Conservation (phyloP, 805 yeast species). For the Kazachstania bromeliacearum region DNA sequence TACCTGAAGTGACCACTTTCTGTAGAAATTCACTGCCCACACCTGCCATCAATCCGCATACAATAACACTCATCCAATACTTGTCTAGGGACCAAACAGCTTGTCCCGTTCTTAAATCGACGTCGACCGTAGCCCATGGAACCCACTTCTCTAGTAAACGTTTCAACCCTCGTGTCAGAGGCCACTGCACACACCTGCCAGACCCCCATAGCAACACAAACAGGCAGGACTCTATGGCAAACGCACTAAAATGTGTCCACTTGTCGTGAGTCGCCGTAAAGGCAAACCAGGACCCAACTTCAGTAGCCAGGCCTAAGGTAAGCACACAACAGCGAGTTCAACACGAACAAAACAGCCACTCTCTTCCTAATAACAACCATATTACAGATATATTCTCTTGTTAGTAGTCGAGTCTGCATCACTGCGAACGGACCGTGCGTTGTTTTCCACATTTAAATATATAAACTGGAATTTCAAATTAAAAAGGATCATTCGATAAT, state of each 20-base stretch:
- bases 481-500: no score
- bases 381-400: neutral
- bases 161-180: no score
- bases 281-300: conserved; percentile 18
- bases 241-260: conserved; percentile 39
- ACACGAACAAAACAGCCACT: conserved; percentile 11
- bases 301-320: conserved; percentile 29
- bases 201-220: conserved; percentile 37
- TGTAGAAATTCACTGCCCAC: conserved; percentile 46
- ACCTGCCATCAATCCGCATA: conserved; percentile 41
- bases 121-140: neutral
- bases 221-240: conserved; percentile 38
- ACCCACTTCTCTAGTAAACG: no score
- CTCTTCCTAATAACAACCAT: conserved; percentile 16
- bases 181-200: neutral
- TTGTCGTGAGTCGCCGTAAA: conserved; percentile 42
- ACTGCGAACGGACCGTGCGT: neutral
- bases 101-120: neutral
- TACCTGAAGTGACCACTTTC: conserved; percentile 20
- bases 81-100: conserved; percentile 7
- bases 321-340: conserved; percentile 11
- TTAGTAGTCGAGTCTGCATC: neutral
- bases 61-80: conserved; percentile 28
- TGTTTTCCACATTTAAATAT: neutral
- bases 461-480: neutral